A percentile compares a stretch with the other conserved stretches of the same genome.
phyloP scores from a whole-genome alignment of 2,329 filamentous ascomycete species.

The Massarina eburnea region DNA sequence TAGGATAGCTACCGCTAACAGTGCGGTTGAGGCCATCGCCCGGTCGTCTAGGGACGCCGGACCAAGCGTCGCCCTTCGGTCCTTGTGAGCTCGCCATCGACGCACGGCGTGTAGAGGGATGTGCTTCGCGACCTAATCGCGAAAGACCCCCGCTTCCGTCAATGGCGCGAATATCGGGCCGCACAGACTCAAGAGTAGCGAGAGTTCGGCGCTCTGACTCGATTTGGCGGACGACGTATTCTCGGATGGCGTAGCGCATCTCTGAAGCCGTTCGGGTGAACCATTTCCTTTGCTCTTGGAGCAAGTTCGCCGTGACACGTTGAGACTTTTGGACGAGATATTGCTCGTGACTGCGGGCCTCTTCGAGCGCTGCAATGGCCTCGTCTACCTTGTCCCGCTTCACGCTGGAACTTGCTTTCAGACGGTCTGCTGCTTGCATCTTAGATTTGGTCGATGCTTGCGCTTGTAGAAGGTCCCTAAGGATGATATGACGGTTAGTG shows the following conservation, averaged over 20 bases:
- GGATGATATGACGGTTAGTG: constrained; percentile 94
- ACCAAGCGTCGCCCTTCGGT: constrained; percentile 98
- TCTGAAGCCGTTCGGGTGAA: constrained; percentile 85
- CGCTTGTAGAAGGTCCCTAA: constrained; percentile 88
- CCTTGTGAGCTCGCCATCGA: constrained; percentile 87
- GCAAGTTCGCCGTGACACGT: constrained; percentile 83
- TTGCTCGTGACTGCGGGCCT: constrained; percentile 78
- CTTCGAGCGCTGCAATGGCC: constrained; percentile 86
- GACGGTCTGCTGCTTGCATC: constrained; percentile 80
- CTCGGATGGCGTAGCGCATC: constrained; percentile 77
- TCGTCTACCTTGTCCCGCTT: constrained; percentile 96
- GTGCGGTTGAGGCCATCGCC: constrained; percentile 74
- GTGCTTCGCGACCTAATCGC: constrained; percentile 83
- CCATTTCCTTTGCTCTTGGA: constrained; percentile 88
- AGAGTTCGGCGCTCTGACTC: constrained; percentile 91
- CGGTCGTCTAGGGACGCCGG: constrained; percentile 80
- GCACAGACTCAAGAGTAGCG: constrained; percentile 88
- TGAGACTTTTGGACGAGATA: constrained; percentile 84
- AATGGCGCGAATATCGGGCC: constrained; percentile 89
- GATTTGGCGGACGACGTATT: constrained; percentile 93
- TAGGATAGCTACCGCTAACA: constrained; percentile 70
- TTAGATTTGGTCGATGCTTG: constrained; percentile 83
- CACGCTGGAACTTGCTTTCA: constrained; percentile 84
- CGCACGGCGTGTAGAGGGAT: constrained; percentile 72
- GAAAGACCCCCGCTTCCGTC: constrained; percentile 88